Evolutionary conservation across 495 filamentous ascomycete species (phyloP), one percentile per base, ranked within the genome.

Genomic region (Hypoxylon intermedium): DNA sequence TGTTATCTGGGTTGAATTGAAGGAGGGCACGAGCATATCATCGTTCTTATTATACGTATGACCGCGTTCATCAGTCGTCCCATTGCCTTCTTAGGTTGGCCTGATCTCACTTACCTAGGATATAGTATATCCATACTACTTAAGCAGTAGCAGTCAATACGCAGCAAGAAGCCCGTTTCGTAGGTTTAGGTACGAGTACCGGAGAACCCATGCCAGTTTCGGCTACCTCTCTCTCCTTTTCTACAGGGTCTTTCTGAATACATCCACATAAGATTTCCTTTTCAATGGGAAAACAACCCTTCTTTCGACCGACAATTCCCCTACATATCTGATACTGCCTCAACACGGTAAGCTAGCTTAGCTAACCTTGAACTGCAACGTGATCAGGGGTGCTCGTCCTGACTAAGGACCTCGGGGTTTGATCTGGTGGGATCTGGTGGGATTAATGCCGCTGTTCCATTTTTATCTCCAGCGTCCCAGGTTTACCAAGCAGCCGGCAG

Each of bases 351-450:
- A 9, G 38, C 49, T 40, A 53, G 30, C 41, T 49, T 36, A 26
- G 41, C 18, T 42, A 41, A 16, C 23, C 48, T 47, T 9, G 43
- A 59, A 83, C 34, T 74, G 68, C 34, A 82, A 59, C 26, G 78
- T 79, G 34, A 75, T 68, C 20, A 7, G 74, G 75, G 23, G 62
- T 73, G n/a, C 13, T 77, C 80, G 60, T 85, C 77, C 44, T 82
- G 76, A 38, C 75, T 76, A 42, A 69, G 71, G 50, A 81, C 74
- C 41, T 79, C 75, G 21, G 76, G 57, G 34, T 81, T 26, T 59
- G 44, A 65, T 54, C 38, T 54, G 38, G 50, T 40, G 61, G 44
- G 44, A 65, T 54, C 38, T 54, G 38, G 50, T 40, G 61, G 44
- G 54, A 59, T 55, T 46, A 43, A 37, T 38, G 60, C 15, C 34